Percentiles rank a stretch among this genome's conserved stretches.
Conservation (phyloP, 257 asterid species). For the Lavandula angustifolia region DNA sequence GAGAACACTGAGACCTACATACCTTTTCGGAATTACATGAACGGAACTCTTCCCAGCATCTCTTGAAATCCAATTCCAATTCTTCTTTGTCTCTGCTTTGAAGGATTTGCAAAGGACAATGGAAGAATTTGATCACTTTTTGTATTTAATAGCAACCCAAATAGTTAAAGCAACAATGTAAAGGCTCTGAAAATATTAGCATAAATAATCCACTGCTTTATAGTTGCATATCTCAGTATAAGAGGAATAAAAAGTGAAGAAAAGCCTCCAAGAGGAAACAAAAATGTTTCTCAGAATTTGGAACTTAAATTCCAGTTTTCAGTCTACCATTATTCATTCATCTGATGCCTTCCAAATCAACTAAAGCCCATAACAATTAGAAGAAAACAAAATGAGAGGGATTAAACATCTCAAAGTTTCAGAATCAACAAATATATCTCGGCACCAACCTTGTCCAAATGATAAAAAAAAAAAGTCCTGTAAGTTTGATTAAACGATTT, state of each 20-base stretch:
- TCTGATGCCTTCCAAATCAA: slow-evolving; percentile 13
- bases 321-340: slow-evolving; percentile 8
- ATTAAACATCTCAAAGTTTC: not conserved
- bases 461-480: not conserved
- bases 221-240: slow-evolving; percentile 24
- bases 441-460: slow-evolving; percentile 1
- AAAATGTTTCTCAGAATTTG: slow-evolving; percentile 11
- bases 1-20: slow-evolving; percentile 12
- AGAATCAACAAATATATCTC: not conserved
- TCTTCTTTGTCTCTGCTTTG: slow-evolving; percentile 66
- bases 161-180: slow-evolving; percentile 11
- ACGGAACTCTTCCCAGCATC: slow-evolving; percentile 97
- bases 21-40: slow-evolving; percentile 76
- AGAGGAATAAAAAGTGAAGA: slow-evolving; percentile 20
- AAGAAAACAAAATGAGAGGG: slow-evolving; percentile 11
- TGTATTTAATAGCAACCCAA: slow-evolving; percentile 24
- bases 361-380: slow-evolving; percentile 6
- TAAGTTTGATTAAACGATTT: not conserved
- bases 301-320: slow-evolving; percentile 3
- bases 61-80: slow-evolving; percentile 91
- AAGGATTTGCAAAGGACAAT: slow-evolving; percentile 23
- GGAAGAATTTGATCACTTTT: slow-evolving; percentile 10
- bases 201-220: slow-evolving; percentile 18
- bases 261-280: slow-evolving; percentile 20
- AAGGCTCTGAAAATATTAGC: slow-evolving; percentile 12